Conservation (phyloP, 495 filamentous ascomycete species). For the Margaritispora aquatica region DNA sequence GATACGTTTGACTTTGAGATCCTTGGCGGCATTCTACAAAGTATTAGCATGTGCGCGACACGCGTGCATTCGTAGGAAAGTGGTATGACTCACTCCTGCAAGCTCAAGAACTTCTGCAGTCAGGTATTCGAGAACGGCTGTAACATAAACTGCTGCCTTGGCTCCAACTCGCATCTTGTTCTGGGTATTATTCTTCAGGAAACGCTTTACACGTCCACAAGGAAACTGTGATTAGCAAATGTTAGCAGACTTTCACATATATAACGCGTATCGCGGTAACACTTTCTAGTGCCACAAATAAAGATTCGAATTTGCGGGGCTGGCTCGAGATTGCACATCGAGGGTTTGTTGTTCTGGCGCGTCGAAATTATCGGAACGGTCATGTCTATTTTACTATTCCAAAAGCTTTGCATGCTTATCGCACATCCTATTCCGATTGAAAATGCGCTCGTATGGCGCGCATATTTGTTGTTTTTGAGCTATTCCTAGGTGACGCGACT, state of each 20-base stretch:
- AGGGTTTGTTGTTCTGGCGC: constrained; percentile 17
- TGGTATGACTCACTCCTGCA: constrained; percentile 59
- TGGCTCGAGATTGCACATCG: neutral
- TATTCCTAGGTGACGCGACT: constrained; percentile 18
- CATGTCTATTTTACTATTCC: neutral
- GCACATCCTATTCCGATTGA: neutral
- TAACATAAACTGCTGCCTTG: constrained; percentile 98
- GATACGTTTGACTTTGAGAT: constrained; percentile 99
- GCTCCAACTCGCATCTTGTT: constrained; percentile 99
- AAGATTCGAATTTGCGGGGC: neutral
- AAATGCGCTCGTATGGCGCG: neutral
- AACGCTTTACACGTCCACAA: constrained; percentile 99
- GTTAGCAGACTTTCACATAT: constrained; percentile 26
- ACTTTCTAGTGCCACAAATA: neutral
- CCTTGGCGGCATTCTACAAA: constrained; percentile 84
- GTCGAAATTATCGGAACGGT: constrained; percentile 8
- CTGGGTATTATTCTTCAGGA: constrained; percentile 97
- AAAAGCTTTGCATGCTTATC: neutral
- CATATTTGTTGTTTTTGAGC: neutral
- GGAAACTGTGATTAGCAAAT: constrained; percentile 64
- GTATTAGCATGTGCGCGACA: constrained; percentile 7
- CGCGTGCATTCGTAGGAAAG: constrained; percentile 5
- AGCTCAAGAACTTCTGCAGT: constrained; percentile 98
- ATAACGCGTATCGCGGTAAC: neutral
- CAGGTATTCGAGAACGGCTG: constrained; percentile 95